Evolutionary conservation across 2,329 filamentous ascomycete species (phyloP).

Genomic region (Blastomyces silverae): DNA sequence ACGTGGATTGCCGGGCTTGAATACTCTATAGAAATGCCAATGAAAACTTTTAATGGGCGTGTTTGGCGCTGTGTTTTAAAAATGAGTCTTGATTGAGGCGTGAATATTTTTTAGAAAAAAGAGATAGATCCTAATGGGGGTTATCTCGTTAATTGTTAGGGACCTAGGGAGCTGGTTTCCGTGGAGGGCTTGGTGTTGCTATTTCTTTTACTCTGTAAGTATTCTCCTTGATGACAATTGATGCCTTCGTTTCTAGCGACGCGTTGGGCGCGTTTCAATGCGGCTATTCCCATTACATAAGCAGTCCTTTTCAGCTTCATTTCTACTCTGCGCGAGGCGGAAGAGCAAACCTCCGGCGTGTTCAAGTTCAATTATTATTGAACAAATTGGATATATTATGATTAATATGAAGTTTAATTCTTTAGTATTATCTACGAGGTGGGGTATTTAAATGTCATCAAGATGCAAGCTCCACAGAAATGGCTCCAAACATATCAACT

Average conservation of each 20-base stretch:
- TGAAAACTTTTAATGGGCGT: background rate
- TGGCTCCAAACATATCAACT: background rate
- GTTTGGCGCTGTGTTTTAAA: background rate
- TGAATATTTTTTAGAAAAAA: background rate
- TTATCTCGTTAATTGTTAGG: background rate
- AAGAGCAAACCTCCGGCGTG: too few species aligned
- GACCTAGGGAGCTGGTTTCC: background rate
- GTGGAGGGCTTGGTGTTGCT: too few species aligned
- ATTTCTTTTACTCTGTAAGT: too few species aligned
- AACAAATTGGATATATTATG: background rate
- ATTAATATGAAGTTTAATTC: background rate
- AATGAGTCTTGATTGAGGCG: background rate
- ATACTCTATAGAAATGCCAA: background rate
- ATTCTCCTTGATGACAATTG: too few species aligned
- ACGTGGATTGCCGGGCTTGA: background rate
- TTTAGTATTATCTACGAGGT: background rate
- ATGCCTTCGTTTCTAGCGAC: background rate
- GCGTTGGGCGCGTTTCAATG: background rate
- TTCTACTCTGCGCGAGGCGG: too few species aligned
- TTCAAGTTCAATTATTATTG: background rate
- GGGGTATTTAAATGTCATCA: conserved; percentile 11
- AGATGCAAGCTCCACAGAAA: background rate
- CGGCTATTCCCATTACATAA: background rate
- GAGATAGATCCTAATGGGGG: background rate
- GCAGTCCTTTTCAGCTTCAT: background rate